Evolutionary conservation across 495 filamentous ascomycete species (phyloP).

Genomic region (Hypomontagnella monticulosa): DNA sequence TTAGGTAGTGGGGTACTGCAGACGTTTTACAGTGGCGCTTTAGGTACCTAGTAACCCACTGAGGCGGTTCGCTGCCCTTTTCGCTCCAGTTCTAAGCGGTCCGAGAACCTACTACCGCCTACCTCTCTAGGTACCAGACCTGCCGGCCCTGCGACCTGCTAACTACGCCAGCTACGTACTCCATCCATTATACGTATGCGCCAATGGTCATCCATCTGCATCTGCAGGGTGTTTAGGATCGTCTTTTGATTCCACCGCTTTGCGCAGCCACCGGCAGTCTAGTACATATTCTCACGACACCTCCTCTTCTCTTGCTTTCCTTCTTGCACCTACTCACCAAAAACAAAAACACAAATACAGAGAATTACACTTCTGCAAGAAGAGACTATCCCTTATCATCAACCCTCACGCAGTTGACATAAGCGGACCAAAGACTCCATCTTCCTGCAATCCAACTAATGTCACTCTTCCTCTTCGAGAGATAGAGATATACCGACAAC

Average conservation of each 20-base stretch:
- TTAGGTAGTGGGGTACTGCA: conserved; percentile 11
- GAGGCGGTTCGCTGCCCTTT: conserved; percentile 25
- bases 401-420: neutral
- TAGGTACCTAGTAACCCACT: conserved; percentile 19
- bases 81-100: conserved; percentile 20
- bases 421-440: neutral
- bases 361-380: conserved; percentile 5
- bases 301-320: conserved; percentile 13
- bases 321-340: conserved; percentile 20
- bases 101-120: conserved; percentile 17
- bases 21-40: conserved; percentile 18
- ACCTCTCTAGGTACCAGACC: neutral
- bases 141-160: no score
- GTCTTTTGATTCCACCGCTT: conserved; percentile 22
- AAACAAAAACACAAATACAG: neutral
- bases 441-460: neutral
- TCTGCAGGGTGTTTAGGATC: conserved; percentile 5
- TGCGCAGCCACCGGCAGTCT: conserved; percentile 34
- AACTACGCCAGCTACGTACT: neutral
- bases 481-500: neutral
- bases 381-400: neutral
- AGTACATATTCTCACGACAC: conserved; percentile 36
- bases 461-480: neutral
- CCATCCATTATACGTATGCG: neutral
- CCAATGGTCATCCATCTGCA: conserved; percentile 2